These are phyloP conservation scores for Domatiomyces globalis DNA, from an alignment of 2,329 filamentous ascomycete genomes.

Conservation along the genomic window DNA sequence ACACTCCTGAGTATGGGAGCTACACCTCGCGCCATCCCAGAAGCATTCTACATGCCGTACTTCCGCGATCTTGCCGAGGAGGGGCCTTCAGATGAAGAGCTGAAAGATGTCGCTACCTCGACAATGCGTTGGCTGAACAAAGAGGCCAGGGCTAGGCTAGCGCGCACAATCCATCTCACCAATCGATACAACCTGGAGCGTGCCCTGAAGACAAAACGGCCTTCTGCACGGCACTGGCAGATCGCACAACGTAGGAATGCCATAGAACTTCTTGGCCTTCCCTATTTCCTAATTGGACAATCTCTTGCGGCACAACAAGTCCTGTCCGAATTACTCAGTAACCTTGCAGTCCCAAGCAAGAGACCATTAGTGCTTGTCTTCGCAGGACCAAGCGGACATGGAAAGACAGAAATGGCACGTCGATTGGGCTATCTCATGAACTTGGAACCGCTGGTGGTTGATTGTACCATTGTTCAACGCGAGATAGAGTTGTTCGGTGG, in stretches of 20 bases:
- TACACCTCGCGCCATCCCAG: constrained; percentile 17
- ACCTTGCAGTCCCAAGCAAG: constrained; percentile 20
- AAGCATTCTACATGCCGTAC: constrained; percentile 18
- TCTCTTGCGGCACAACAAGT: constrained; percentile 18
- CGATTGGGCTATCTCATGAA: constrained; percentile 29
- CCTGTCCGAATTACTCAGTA: constrained; percentile 19
- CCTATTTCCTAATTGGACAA: constrained; percentile 27
- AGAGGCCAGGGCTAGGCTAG: constrained; percentile 15
- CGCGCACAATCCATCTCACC: constrained; percentile 20
- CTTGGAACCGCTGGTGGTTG: constrained; percentile 25
- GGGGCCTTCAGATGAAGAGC: constrained; percentile 9
- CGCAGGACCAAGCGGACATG: constrained; percentile 35
- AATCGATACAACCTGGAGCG: constrained; percentile 24
- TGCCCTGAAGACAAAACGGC: constrained; percentile 15
- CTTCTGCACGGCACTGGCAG: constrained; percentile 18
- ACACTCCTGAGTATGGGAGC: constrained; percentile 24
- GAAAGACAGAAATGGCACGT: constrained; percentile 36
- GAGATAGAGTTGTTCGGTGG: constrained; percentile 34
- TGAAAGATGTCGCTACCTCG: constrained; percentile 7
- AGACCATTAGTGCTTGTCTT: constrained; percentile 30
- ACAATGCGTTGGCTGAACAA: constrained; percentile 13
- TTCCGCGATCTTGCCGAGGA: constrained; percentile 14
- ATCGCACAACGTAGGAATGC: constrained; percentile 18
- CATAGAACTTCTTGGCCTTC: constrained; percentile 21
- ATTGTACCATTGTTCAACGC: constrained; percentile 27